Base-by-base conservation (phyloP, 2,329 filamentous ascomycete species). In the Drechslerella coelobrocha region DNA sequence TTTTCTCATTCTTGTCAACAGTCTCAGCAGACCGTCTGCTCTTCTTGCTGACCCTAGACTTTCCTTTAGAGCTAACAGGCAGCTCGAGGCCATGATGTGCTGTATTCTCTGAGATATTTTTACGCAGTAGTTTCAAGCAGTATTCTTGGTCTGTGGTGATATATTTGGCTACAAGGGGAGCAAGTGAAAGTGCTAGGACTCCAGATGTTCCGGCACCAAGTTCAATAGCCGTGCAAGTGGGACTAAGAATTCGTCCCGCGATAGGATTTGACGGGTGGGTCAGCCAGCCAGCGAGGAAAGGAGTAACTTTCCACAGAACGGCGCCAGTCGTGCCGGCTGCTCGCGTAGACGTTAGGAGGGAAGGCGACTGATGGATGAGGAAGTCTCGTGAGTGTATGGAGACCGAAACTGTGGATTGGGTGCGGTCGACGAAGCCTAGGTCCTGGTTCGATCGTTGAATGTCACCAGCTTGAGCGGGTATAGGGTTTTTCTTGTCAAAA, bases 241-340 rank as follows among this genome's bases (percentile, higher is more conserved):
- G 68, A 23, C 81, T 78, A 6, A 93, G 81, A 54, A 88, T 80
- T 61, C 79, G 75, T 37, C 79, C 78, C 79, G 88, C 86, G 51
- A 97, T 82, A 0, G 86, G 78, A 77, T 91, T 92, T 27, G 79
- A 77, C 1, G 83, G 78, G 2, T 83, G 83, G 31, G 86, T 82
- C 48, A 97, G 83, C 91, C 91, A 97, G 73, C 86, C 82, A 21
- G 92, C 90, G 76, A 97, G 87, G 47, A 87, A 82, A 7, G 92
- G 91, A 0, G 91, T 93, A 74, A 96, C 89, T 79, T 90, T 92
- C 94, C 94, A 99, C 7, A 97, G 82, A 17, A 96, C 92, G 89
- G 65, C 63, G 27, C 57, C 89, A 88, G 89, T 92, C 0, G 89
- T 92, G 0, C 89, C 89, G 10, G 84, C 88, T 26, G 85, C 83